Evolutionary conservation across 2,329 filamentous ascomycete genomes (phyloP), one percentile per base, ranked within the genome.

Genomic region (Fusarium mexicanum): DNA sequence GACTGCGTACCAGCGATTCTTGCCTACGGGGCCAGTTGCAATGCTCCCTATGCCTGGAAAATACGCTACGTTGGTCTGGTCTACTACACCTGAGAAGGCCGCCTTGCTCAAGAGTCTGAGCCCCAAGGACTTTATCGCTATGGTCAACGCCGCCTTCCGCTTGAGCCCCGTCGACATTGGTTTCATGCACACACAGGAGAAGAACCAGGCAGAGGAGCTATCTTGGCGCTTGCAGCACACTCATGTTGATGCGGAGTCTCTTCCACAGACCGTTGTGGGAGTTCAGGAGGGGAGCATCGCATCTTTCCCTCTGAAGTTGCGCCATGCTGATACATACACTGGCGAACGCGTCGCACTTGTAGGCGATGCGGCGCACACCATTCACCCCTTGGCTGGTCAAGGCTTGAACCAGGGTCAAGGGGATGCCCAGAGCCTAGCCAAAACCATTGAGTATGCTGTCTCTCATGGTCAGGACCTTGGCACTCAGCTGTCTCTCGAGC

Each of bases 131-230:
- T 97, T 99, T 79, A 85, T 92, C 22, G 92, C 94, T 38, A 92
- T 96, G 88, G 93, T 99, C 75, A 98, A 99, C 80, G 95, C 96
- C 2, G 96, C 94, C 2, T 98, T 99, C 85, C 91, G 95, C 18
- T 88, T 99, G 24, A 88, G 89, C 67, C 88, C 92, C 22, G 90
- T 93, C 5, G 96, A 99, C 81, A 85, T 99, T 9, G 88, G 89
- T 46, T 98, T 94, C 83, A 91, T 98, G 87, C 92, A 97, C 83
- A 91, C 88, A 2, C 86, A 89, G 76, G 69, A 82, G 54, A 80
- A 83, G 0, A 88, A 87, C 0, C 91, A 94, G 65, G 87, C 86
- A 37, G 91, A 92, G n/a, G 96, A 98, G 82, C 86, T 96, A 14
- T 84, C 86, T n/a, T 98, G 96, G 96, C 90, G 96, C 54, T 84